Evolutionary conservation across 2,329 filamentous ascomycete species (phyloP), one percentile per base, ranked within the genome.

Genomic region (Trichoderma afroharzianum): DNA sequence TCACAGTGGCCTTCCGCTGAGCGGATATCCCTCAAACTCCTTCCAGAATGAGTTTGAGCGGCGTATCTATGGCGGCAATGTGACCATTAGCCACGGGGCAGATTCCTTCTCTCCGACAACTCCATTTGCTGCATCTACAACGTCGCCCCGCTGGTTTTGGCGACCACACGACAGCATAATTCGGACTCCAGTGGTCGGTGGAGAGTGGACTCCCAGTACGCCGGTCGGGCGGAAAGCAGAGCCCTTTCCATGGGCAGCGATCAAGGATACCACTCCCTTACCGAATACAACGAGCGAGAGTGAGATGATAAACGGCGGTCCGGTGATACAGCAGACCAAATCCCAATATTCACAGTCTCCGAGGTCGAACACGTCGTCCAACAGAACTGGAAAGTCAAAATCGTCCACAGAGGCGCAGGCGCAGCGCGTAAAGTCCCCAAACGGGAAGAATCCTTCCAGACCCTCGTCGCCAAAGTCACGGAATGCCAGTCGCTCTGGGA

Each of bases 401-500:
- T 59, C 58, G 28, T 68, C 72, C 24, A 43, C 59, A 15, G 72
- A 43, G 15, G 18, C 28, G 32, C 47, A 50, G 43, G 62, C 63
- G 18, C 61, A 69, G 33, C 62, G 33, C n/a, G 43, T 24, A 24
- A 50, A 50, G 43, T 21, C 18, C 26, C 28, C 64, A 12, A 36
- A 30, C n/a, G 72, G 53, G 15, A 61, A 68, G 15, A 24, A 59
- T 4, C 26, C 74, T 0, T 59, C 61, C 0, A 76, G 79, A 3
- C 79, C 80, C 0, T 69, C 75, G 0, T 81, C 81, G 0, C 78
- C 81, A 0, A 82, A 82, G 57, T 80, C 82, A 2, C 79, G 81
- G 6, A 81, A 82, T 43, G 77, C 79, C 4, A 83, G 82, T 28
- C 76, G 77, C 4, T 74, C 74, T 2, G 63, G 78, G 28, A 68